Conservation (phyloP, 768 basidiomycete genomes). For the Lactifluus piperatus region DNA sequence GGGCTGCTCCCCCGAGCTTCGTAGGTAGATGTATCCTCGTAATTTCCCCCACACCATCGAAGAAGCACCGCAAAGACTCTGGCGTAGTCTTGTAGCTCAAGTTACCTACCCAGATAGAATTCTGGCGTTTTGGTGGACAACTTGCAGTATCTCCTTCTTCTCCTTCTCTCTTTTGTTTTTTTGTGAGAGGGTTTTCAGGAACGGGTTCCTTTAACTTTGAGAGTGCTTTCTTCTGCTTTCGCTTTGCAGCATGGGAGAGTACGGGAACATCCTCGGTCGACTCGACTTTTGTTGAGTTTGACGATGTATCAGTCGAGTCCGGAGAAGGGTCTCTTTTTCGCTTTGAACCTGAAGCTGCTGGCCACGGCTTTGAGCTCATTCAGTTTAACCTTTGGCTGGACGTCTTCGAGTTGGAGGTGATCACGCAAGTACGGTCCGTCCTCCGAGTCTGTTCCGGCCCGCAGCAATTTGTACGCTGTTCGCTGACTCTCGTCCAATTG, state of each 20-base stretch:
- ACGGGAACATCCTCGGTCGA: slow-evolving; percentile 36
- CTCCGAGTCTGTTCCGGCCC: too few relatives aligned
- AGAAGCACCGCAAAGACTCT: slow-evolving; percentile 62
- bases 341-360: not conserved
- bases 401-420: too few relatives aligned
- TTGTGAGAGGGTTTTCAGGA: slow-evolving; percentile 23
- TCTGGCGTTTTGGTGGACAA: slow-evolving; percentile 46
- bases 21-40: slow-evolving; percentile 83
- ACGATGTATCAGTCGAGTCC: slow-evolving; percentile 16
- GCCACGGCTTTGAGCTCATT: not conserved
- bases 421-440: not conserved
- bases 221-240: slow-evolving; percentile 48
- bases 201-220: slow-evolving; percentile 25
- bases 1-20: slow-evolving; percentile 41
- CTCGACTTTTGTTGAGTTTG: slow-evolving; percentile 19
- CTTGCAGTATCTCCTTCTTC: slow-evolving; percentile 13
- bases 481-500: too few relatives aligned
- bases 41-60: slow-evolving; percentile 62
- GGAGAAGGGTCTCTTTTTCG: not conserved
- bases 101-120: slow-evolving; percentile 96
- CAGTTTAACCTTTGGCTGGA: too few relatives aligned
- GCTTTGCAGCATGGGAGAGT: slow-evolving; percentile 68
- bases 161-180: slow-evolving; percentile 31
- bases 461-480: too few relatives aligned
- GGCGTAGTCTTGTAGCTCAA: slow-evolving; percentile 81